These are phyloP conservation scores for Apophysomyces sp. DNA, from an alignment of 371 early-diverging fungal genomes.

Conservation along the genomic window DNA sequence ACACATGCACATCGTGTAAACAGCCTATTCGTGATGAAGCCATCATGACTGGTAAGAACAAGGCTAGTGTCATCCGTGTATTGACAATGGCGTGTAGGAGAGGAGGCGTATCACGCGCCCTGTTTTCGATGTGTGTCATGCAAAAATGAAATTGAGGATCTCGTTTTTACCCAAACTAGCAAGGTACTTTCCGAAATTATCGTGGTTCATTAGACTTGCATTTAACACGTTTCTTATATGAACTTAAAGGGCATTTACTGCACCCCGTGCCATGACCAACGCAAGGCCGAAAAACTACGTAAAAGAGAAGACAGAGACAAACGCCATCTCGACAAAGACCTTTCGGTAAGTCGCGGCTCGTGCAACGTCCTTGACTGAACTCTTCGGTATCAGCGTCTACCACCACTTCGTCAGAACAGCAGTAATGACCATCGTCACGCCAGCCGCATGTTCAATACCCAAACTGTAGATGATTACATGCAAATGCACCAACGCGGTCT, in stretches of 20 bases:
- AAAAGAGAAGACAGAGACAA: constrained; percentile 37
- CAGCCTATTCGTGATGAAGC: constrained; percentile 85
- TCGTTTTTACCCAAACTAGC: constrained; percentile 81
- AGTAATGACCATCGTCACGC: constrained; percentile 5
- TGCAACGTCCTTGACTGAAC: neutral
- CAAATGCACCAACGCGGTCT: constrained; percentile 8
- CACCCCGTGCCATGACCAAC: constrained; percentile 43
- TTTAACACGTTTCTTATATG: neutral
- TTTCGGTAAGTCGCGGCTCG: neutral
- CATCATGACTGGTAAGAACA: constrained; percentile 70
- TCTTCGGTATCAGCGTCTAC: neutral
- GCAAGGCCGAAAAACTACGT: constrained; percentile 31
- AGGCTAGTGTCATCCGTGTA: neutral
- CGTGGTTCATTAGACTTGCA: neutral
- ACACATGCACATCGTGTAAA: constrained; percentile 76
- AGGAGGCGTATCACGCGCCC: constrained; percentile 81
- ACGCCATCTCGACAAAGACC: constrained; percentile 2
- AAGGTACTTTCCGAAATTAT: constrained; percentile 34
- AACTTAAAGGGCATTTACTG: constrained; percentile 43
- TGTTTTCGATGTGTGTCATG: constrained; percentile 83
- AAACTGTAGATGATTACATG: constrained; percentile 16
- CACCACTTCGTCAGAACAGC: neutral
- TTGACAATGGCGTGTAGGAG: constrained; percentile 39
- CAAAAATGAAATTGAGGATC: constrained; percentile 69
- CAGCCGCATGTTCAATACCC: constrained; percentile 17